Percentiles rank a stretch among this genome's conserved stretches.
phyloP scores from a whole-genome alignment of 495 filamentous ascomycete genomes.

The Tuber borchii region DNA sequence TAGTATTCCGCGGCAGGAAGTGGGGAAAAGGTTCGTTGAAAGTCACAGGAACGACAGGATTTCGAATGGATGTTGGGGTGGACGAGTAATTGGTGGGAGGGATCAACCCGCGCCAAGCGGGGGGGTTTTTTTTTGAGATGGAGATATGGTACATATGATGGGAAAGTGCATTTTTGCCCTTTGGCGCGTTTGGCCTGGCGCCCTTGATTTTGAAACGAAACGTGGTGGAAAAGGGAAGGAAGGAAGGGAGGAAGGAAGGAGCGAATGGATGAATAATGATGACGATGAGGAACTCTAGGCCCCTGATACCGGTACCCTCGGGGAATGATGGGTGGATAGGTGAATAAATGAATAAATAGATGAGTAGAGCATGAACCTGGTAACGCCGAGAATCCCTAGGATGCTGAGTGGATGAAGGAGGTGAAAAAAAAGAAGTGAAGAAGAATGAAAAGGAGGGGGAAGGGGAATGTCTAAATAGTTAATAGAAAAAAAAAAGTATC shows the following conservation, averaged over 20 bases:
- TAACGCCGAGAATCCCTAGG: neutral
- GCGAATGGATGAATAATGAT: neutral
- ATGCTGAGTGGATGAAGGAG: neutral
- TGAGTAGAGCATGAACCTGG: neutral
- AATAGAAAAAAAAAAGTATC: neutral
- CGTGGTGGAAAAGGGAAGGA: neutral
- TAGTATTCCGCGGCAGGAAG: neutral
- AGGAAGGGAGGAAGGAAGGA: neutral
- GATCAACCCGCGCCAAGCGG: neutral
- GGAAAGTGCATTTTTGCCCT: neutral
- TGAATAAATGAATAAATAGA: neutral
- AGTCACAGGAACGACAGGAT: neutral
- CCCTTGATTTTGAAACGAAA: neutral
- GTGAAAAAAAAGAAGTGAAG: neutral
- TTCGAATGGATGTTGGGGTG: neutral
- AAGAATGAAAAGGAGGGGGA: neutral
- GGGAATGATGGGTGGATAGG: neutral
- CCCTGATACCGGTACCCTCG: neutral
- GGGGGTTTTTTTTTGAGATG: neutral
- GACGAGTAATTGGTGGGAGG: neutral
- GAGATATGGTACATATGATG: neutral
- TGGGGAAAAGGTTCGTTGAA: neutral
- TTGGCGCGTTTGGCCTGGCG: neutral
- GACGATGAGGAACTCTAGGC: neutral
- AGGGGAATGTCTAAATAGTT: neutral